Evolutionary conservation across 2,329 filamentous ascomycete genomes (phyloP).

Genomic region (Colletotrichum sp.): DNA sequence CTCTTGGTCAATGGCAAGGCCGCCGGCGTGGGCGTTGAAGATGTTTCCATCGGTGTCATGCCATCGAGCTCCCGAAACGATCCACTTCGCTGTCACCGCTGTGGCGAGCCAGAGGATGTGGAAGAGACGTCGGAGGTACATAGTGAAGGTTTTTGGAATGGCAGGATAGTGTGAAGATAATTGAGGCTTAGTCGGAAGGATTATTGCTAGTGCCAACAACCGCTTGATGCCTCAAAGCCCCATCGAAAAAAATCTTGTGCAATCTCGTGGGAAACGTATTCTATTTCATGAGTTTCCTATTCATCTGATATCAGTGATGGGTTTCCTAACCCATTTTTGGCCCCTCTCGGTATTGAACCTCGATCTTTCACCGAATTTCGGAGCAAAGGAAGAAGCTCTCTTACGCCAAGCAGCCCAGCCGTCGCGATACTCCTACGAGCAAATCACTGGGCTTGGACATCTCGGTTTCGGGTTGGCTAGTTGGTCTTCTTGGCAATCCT

Average conservation of each 20-base stretch:
- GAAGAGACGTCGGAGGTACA: background rate
- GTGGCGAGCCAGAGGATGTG: slow-evolving; percentile 1
- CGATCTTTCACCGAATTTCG: too few species aligned
- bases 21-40: slow-evolving; percentile 66
- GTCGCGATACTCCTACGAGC: background rate
- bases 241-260: background rate
- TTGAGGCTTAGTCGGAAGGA: background rate
- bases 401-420: background rate
- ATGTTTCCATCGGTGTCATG: slow-evolving; percentile 63
- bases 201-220: rapidly evolving
- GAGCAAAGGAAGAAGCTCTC: background rate
- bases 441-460: background rate
- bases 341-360: rapidly evolving
- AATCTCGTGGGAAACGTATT: rapidly evolving
- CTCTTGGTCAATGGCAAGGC: slow-evolving; percentile 55
- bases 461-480: background rate
- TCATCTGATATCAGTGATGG: too few species aligned
- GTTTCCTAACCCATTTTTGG: too few species aligned
- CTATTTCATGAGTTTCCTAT: too few species aligned
- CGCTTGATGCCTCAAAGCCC: background rate
- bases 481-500: background rate
- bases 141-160: rapidly evolving
- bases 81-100: slow-evolving; percentile 52
- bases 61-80: slow-evolving; percentile 67
- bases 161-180: background rate